These are phyloP conservation scores for Xerocomellus intermedius DNA, from an alignment of 768 basidiomycete species.

Conservation along the genomic window DNA sequence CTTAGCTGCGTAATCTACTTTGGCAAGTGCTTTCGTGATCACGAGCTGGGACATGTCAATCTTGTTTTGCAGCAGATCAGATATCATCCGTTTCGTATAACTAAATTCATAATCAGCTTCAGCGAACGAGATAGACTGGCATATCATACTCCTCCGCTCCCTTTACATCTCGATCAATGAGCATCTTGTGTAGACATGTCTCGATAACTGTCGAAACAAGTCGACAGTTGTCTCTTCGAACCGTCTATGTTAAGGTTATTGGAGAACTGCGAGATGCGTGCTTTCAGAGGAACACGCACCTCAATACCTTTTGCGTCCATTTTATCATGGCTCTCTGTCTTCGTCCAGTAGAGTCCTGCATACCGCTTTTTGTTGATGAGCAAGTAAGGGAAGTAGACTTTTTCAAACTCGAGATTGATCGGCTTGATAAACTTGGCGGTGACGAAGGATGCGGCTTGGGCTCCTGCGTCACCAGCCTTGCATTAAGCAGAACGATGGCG, in stretches of 20 bases:
- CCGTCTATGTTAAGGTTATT: constrained; percentile 58
- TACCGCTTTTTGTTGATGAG: constrained; percentile 99
- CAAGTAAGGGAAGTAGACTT: constrained; percentile 97
- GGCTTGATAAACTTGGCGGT: constrained; percentile 90
- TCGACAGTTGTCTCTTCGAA: constrained; percentile 97
- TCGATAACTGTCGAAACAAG: constrained; percentile 97
- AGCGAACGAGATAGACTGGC: constrained; percentile 5
- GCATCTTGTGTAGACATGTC: constrained; percentile 96
- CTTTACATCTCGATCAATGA: constrained; percentile 92
- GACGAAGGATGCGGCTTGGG: constrained; percentile 90
- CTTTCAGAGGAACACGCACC: constrained; percentile 44
- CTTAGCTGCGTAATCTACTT: constrained; percentile 89
- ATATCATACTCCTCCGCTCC: constrained; percentile 82
- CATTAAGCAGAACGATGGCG: background rate
- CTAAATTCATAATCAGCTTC: constrained; percentile 41
- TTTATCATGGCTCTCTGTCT: constrained; percentile 93
- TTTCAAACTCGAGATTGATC: constrained; percentile 99
- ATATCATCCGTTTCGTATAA: constrained; percentile 90
- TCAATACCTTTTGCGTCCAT: constrained; percentile 99
- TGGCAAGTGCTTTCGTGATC: constrained; percentile 95
- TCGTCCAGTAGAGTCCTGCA: constrained; percentile 98
- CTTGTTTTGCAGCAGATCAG: constrained; percentile 93
- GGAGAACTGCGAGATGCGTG: background rate
- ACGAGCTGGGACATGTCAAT: constrained; percentile 99
- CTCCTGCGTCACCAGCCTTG: constrained; percentile 48